Evolutionary conservation across 1,284 basidiomycete species (phyloP), one percentile per base, ranked within the genome.

Genomic region (Rhizoctonia solani): DNA sequence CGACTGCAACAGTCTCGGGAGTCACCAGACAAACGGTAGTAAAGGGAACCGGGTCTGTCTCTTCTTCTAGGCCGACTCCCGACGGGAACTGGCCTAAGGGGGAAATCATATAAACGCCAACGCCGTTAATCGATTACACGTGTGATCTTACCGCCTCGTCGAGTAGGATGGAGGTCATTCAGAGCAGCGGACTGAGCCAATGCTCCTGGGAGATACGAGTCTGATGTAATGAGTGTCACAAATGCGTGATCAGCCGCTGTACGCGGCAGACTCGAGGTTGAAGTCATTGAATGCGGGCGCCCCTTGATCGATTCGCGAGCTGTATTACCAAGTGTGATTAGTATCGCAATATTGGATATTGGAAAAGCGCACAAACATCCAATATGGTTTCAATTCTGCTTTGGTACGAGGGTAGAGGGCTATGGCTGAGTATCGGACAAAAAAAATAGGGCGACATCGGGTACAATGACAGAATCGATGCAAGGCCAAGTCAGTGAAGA

Each of bases 11-110:
- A 0, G 92, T 90, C 75, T 95, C 92, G 56, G 96, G 95, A 4
- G 95, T 96, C 71, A 96, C 92, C 52, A 99, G 81, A 77, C 93
- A 97, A 70, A 95, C 87, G n/a, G 90, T 90, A 73, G 95, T 85
- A 74, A 92, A 95, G 21, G 72, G 72, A 54, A 87, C 80, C 71
- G 85, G 27, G 78, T 76, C 50, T 75, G 73, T n/a, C 34, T 63
- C 59, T 42, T 52, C 37, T 27, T 63, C 59, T 6, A 63, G 59
- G 9, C 41, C 49, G 25, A n/a, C 29, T 16, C 47, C 37, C 14
- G 19, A 39, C 37, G 59, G 59, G 29, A 63, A 63, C 29, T 42
- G 47, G 3, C 59, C 59, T 63, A 53, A 27, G 82, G 27, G 11
- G 46, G 46, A 39, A 44, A 16, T n/a, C 19, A 21, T 39, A 27